A percentile compares a stretch with the other conserved stretches of the same genome.
Conservation (phyloP, 768 basidiomycete genomes). For the Lactifluus volemus region DNA sequence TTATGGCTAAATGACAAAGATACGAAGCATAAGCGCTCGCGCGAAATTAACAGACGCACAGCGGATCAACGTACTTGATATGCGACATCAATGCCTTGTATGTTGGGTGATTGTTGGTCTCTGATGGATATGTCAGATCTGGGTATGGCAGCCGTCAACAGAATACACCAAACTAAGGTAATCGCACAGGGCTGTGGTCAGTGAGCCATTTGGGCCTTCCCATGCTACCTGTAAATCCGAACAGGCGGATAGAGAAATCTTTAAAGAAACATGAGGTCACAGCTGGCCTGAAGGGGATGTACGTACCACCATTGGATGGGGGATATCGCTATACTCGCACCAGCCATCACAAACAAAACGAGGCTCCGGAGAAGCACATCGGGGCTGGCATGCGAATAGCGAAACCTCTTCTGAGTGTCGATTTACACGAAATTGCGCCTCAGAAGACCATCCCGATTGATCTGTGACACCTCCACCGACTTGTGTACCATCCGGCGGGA, state of each 20-base stretch:
- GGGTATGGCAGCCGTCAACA: background rate
- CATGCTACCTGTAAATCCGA: conserved; percentile 22
- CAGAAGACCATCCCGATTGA: too few relatives aligned
- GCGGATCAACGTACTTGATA: conserved; percentile 10
- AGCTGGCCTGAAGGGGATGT: background rate
- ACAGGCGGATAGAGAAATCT: conserved; percentile 21
- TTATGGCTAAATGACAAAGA: background rate
- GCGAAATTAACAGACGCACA: background rate
- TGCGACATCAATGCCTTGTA: conserved; percentile 9
- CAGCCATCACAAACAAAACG: conserved; percentile 19
- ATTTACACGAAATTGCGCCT: too few relatives aligned
- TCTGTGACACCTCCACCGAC: too few relatives aligned
- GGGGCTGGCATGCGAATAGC: background rate
- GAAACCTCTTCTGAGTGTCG: too few relatives aligned
- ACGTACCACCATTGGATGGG: conserved; percentile 11
- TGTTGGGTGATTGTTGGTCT: background rate
- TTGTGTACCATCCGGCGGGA: background rate
- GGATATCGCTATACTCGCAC: conserved; percentile 1
- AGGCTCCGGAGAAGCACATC: conserved; percentile 18
- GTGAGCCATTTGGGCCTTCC: conserved; percentile 20
- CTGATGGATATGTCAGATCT: conserved; percentile 8
- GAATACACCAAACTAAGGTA: conserved; percentile 10
- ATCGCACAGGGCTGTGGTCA: conserved; percentile 18
- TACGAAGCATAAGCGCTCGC: background rate
- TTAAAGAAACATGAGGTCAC: background rate